These are phyloP conservation scores for Cenchrus americanus DNA, from an alignment of 176 grass and related monocot genomes.

Conservation along the genomic window DNA sequence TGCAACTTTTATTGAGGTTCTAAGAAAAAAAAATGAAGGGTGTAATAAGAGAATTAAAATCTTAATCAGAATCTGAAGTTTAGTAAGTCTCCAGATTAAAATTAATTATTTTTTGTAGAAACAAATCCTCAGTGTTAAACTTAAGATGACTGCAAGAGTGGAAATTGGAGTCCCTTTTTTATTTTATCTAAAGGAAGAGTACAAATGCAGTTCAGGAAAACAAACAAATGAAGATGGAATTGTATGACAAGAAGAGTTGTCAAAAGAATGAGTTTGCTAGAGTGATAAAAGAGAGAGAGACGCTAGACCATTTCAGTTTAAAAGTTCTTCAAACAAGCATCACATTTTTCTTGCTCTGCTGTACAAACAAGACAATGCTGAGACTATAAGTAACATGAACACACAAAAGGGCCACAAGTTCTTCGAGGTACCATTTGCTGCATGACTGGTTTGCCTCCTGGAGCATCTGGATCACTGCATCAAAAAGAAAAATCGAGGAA, in stretches of 20 bases:
- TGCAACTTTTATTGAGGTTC: neutral
- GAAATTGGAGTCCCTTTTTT: neutral
- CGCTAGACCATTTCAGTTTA: conserved; percentile 4
- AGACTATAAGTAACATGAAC: conserved; percentile 8
- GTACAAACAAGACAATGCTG: conserved; percentile 36
- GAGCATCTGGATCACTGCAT: conserved; percentile 82
- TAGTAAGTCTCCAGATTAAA: neutral
- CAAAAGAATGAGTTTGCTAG: neutral
- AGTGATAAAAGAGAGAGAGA: conserved; percentile 1
- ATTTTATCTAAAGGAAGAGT: neutral
- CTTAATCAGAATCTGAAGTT: conserved; percentile 1
- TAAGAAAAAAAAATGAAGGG: neutral
- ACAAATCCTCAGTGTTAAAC: conserved; percentile 4
- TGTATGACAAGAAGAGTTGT: neutral
- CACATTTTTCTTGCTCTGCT: neutral
- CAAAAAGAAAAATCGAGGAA: conserved; percentile 26
- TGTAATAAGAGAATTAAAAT: conserved; percentile 15
- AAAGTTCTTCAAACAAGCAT: neutral
- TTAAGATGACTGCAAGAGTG: conserved; percentile 11
- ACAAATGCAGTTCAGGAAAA: neutral
- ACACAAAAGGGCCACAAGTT: neutral
- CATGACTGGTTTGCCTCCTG: conserved; percentile 84
- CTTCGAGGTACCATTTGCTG: conserved; percentile 62
- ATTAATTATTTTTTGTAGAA: conserved; percentile 13
- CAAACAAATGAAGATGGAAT: neutral